These are phyloP conservation scores for Penicillium polonicum DNA, from an alignment of 2,329 filamentous ascomycete species.

Conservation along the genomic window DNA sequence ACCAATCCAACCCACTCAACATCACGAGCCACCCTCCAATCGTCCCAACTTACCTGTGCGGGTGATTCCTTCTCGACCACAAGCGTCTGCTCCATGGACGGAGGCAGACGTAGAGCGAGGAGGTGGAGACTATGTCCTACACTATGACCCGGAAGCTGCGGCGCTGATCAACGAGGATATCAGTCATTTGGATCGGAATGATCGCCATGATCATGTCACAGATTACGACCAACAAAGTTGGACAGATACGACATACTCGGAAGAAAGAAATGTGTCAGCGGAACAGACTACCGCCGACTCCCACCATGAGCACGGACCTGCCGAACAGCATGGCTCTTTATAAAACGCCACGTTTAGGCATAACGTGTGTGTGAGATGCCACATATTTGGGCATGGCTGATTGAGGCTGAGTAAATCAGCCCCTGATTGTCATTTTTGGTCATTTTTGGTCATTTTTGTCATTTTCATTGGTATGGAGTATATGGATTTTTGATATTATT, in stretches of 20 bases:
- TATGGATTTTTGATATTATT: too few relatives aligned
- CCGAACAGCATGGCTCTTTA: neutral
- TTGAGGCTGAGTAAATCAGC: neutral
- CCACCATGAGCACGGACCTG: neutral
- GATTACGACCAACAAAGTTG: slow-evolving; percentile 19
- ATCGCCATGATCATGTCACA: slow-evolving; percentile 4
- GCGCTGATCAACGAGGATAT: slow-evolving; percentile 36
- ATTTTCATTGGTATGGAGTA: neutral
- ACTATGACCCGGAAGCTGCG: slow-evolving; percentile 41
- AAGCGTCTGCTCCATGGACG: slow-evolving; percentile 56
- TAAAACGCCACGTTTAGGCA: neutral
- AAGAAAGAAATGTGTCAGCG: slow-evolving; percentile 6
- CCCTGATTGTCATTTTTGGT: neutral
- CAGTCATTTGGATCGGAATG: slow-evolving; percentile 3
- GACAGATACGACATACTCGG: slow-evolving; percentile 18
- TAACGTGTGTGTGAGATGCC: neutral
- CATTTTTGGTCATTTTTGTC: neutral
- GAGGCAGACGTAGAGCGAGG: slow-evolving; percentile 38
- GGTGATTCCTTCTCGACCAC: slow-evolving; percentile 59
- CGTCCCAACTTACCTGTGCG: slow-evolving; percentile 48
- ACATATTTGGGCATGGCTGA: neutral
- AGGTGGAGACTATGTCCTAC: slow-evolving; percentile 31
- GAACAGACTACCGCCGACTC: neutral
- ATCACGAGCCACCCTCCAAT: neutral
- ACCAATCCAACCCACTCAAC: neutral